phyloP scores from a whole-genome alignment of 352 stramenopile genomes.

The Globisporangium iwayamae region DNA sequence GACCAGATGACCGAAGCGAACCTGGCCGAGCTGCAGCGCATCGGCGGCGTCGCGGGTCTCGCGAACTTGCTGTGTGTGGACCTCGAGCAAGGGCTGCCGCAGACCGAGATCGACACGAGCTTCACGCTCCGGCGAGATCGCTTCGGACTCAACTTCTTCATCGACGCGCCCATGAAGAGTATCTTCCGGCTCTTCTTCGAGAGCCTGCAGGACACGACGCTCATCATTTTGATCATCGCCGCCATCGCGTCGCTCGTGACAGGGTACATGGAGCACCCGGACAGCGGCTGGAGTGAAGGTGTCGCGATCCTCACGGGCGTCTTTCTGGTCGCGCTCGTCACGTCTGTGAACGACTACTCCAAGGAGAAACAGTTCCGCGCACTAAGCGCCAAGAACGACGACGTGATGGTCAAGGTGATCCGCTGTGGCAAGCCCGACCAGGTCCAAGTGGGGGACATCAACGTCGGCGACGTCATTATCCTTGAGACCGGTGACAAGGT shows the following conservation, averaged over 20 bases:
- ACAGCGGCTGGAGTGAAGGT: constrained; percentile 93
- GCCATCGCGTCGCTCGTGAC: constrained; percentile 84
- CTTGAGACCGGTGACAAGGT: constrained; percentile 93
- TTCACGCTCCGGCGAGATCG: constrained; percentile 51
- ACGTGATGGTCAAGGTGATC: constrained; percentile 84
- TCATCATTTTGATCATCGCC: constrained; percentile 88
- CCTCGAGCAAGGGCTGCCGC: constrained; percentile 52
- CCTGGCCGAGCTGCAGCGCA: constrained; percentile 47
- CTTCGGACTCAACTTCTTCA: constrained; percentile 67
- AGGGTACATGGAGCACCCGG: constrained; percentile 71
- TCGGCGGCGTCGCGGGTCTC: constrained; percentile 52
- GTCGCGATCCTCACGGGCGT: constrained; percentile 93
- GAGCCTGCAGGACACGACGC: constrained; percentile 86
- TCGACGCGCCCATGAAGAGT: constrained; percentile 76
- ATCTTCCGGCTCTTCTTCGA: constrained; percentile 82
- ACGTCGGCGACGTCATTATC: constrained; percentile 88
- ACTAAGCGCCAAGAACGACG: constrained; percentile 85
- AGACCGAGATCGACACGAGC: constrained; percentile 52
- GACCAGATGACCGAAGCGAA: constrained; percentile 84
- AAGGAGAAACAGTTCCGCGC: constrained; percentile 90
- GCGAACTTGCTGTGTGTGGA: constrained; percentile 71
- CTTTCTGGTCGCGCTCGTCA: constrained; percentile 93
- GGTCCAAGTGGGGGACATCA: constrained; percentile 68
- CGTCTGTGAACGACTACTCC: constrained; percentile 95
- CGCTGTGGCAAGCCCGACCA: constrained; percentile 62